Base-by-base conservation (phyloP, 108 stramenopile genomes). In the Skeletonema marinoi region DNA sequence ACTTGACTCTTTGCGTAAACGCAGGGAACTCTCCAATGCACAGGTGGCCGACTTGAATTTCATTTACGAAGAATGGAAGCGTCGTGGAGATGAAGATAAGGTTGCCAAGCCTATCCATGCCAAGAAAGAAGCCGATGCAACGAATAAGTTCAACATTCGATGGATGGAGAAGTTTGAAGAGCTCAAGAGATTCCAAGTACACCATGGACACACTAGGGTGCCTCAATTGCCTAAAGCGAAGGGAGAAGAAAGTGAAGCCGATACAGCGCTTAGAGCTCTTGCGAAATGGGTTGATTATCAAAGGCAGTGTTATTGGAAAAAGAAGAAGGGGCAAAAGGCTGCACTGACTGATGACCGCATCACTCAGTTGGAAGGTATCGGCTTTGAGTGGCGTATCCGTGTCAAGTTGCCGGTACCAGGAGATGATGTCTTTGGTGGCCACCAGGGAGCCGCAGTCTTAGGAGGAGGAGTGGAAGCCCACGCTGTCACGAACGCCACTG, bases 361-460 rank as follows among this genome's bases (percentile, higher is more conserved):
- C 25, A 33, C 51, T 14, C 39, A 29, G 39, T 66, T 78, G 7
- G 73, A 78, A 13, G 33, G 38, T 51, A 78, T 78, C 32, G 73
- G 78, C 12, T 78, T 78, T 56, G 78, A 72, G 31, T 78, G 78
- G 78, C 44, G 29, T 36, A 32, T 73, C 33, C 62, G 72, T 50
- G 60, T 44, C 21, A 48, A 63, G 42, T 32, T 65, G 30, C 63
- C 48, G 8, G 1, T 48, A 12, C 46, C 3, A 32, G n/a, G 14
- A 63, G 31, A 44, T n/a, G 41, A 62, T 32, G 32, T 44, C 51
- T 62, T 12, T 21, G 29, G 38, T 4, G 60, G 39, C 10, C 10
- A n/a, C 10, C 10, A n/a, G 44, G 44, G 4, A 11, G 44, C 44
- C 44, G 3, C n/a, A 11, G 32, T 36, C 21, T 44, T 44, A 71